phyloP scores from a whole-genome alignment of 2,329 filamentous ascomycete species.

The Orbilia brochopaga region DNA sequence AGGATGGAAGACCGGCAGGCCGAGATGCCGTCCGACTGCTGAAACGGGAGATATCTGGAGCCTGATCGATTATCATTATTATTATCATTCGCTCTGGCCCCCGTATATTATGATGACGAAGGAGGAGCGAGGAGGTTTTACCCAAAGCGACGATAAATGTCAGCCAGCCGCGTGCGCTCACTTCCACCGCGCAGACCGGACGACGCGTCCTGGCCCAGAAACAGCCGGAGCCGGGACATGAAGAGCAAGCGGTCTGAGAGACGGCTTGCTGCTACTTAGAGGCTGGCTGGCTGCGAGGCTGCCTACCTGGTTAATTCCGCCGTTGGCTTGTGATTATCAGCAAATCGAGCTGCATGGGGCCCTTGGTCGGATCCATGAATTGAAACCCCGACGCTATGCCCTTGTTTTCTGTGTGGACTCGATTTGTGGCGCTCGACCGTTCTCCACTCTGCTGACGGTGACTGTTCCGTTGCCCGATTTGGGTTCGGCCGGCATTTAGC shows the following conservation, averaged over 20 bases:
- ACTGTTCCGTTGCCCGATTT: conserved; percentile 6
- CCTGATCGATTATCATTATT: not conserved
- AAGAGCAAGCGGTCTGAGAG: not conserved
- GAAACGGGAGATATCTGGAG: not conserved
- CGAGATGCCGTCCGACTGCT: not conserved
- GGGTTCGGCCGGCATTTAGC: not conserved
- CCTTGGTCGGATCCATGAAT: too few relatives aligned
- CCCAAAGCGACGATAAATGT: not conserved
- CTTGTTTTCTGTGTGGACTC: too few relatives aligned
- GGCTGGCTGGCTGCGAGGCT: conserved; percentile 1
- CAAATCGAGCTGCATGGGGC: too few relatives aligned
- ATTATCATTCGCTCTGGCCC: not conserved
- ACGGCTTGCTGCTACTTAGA: too few relatives aligned
- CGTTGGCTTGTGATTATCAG: conserved; percentile 5
- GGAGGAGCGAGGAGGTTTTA: not conserved
- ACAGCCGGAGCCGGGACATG: not conserved
- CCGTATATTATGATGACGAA: too few relatives aligned
- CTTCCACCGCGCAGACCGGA: not conserved
- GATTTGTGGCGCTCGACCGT: too few relatives aligned
- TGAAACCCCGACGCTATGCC: not conserved
- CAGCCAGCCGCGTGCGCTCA: conserved; percentile 4
- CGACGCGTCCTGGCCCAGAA: not conserved
- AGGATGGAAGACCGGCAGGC: not conserved
- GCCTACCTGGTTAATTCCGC: not conserved
- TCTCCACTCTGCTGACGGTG: not conserved